Evolutionary conservation across 345 rosid species (phyloP).

Genomic region (Adansonia digitata): DNA sequence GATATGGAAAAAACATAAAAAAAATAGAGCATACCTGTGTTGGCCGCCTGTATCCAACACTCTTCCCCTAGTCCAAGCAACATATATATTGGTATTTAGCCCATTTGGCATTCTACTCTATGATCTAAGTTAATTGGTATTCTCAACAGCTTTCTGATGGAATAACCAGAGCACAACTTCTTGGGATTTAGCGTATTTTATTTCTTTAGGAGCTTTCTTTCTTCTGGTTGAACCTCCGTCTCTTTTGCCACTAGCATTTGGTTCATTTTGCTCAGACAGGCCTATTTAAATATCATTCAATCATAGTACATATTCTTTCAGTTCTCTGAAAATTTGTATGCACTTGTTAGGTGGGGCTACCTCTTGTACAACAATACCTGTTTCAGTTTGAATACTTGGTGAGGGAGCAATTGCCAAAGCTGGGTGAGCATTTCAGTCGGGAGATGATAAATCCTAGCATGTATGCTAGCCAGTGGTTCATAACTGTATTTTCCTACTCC

Average conservation of each 20-base stretch:
- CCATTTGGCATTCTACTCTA: background rate
- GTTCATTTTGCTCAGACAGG: background rate
- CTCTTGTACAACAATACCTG: constrained; percentile 87
- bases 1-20: no score
- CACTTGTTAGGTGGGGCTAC: constrained; percentile 68
- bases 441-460: constrained; percentile 99
- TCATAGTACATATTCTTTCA: background rate
- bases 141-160: background rate
- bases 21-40: no score
- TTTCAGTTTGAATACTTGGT: constrained; percentile 73
- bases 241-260: background rate
- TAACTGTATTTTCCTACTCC: constrained; percentile 89
- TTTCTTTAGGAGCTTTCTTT: background rate
- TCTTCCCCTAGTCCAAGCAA: no score
- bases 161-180: background rate
- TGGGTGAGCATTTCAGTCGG: constrained; percentile 78
- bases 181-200: background rate
- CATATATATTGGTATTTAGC: no score
- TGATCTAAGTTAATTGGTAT: background rate
- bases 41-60: no score
- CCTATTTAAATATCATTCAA: background rate
- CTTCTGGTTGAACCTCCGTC: background rate
- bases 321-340: constrained; percentile 5
- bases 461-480: constrained; percentile 99
- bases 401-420: constrained; percentile 77